A percentile compares a stretch with the other conserved stretches of the same genome.
Conservation (phyloP, 1,284 basidiomycete genomes). For the Trametes hirsuta region DNA sequence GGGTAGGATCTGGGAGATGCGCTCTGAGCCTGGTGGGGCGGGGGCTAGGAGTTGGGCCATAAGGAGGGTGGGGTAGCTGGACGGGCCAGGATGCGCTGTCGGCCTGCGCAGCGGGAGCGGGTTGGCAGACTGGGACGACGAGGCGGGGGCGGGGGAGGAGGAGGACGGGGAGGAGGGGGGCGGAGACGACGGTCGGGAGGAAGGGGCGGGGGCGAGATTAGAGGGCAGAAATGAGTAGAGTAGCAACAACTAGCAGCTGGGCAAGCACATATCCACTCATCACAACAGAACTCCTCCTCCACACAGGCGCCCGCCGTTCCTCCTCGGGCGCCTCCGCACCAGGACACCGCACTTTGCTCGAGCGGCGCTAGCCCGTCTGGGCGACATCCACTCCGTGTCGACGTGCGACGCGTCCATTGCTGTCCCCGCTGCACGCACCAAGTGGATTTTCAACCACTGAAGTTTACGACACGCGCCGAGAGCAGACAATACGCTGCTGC, state of each 20-base stretch:
- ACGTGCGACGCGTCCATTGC: not conserved
- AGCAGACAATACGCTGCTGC: not conserved
- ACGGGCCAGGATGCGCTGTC: conserved; percentile 21
- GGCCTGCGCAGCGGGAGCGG: not conserved
- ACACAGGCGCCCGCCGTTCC: conserved; percentile 15
- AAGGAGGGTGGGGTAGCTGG: conserved; percentile 25
- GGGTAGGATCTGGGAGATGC: conserved; percentile 79
- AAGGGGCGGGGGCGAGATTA: conserved; percentile 21
- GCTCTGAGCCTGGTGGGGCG: conserved; percentile 33
- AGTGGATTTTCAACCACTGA: not conserved
- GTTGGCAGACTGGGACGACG: not conserved
- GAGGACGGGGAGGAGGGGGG: conserved; percentile 2
- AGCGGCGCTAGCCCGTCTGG: not conserved
- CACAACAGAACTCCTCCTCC: conserved; percentile 11
- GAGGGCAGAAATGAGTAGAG: conserved; percentile 9
- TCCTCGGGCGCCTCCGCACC: conserved; percentile 9
- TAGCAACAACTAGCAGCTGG: conserved; percentile 13
- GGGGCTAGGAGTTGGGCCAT: conserved; percentile 49
- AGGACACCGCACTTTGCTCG: no score
- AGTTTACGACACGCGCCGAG: not conserved
- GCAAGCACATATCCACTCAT: conserved; percentile 16
- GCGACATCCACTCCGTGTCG: not conserved
- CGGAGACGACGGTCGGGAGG: conserved; percentile 3
- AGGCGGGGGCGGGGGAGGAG: conserved; percentile 9
- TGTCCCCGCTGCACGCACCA: not conserved